phyloP scores from a whole-genome alignment of 2,329 filamentous ascomycete genomes.

The Purpureocillium lavendulum region DNA sequence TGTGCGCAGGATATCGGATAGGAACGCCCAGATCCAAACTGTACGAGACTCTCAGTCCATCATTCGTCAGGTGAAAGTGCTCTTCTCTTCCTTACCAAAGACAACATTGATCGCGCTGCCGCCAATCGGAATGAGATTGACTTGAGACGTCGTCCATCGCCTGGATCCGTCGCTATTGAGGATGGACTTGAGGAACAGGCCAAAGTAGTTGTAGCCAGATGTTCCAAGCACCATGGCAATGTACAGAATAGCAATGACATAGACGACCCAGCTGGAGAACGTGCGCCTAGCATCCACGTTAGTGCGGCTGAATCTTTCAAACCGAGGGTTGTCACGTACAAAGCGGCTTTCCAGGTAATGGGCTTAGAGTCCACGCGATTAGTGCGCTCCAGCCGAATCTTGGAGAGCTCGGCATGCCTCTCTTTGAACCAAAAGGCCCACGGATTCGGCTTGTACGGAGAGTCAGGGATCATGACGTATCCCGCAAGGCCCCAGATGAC shows the following conservation, averaged over 20 bases:
- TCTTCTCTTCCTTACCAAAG: slow-evolving; percentile 20
- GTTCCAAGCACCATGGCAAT: slow-evolving; percentile 22
- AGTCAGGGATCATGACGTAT: slow-evolving; percentile 24
- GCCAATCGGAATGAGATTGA: slow-evolving; percentile 42
- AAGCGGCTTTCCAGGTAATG: slow-evolving; percentile 16
- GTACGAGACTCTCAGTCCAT: slow-evolving; percentile 14
- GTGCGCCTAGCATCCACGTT: slow-evolving; percentile 8
- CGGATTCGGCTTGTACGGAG: slow-evolving; percentile 17
- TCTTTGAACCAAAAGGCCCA: slow-evolving; percentile 20
- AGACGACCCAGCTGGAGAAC: slow-evolving; percentile 19
- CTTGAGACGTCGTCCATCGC: slow-evolving; percentile 26
- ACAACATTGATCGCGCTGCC: slow-evolving; percentile 30
- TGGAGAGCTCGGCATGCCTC: slow-evolving; percentile 16
- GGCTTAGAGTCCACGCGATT: slow-evolving; percentile 12
- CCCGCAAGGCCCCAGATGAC: slow-evolving; percentile 23
- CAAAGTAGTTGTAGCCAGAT: slow-evolving; percentile 25
- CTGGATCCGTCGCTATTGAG: slow-evolving; percentile 12
- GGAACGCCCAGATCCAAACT: slow-evolving; percentile 43
- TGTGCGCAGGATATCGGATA: slow-evolving; percentile 39
- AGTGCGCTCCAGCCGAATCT: slow-evolving; percentile 16
- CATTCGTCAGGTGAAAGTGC: too few relatives aligned
- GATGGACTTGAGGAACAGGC: slow-evolving; percentile 21
- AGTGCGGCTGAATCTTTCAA: too few relatives aligned
- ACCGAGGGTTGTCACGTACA: slow-evolving; percentile 3
- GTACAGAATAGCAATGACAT: slow-evolving; percentile 22